Base-by-base conservation (phyloP, 768 basidiomycete species). In the Fibroporia radiculosa region DNA sequence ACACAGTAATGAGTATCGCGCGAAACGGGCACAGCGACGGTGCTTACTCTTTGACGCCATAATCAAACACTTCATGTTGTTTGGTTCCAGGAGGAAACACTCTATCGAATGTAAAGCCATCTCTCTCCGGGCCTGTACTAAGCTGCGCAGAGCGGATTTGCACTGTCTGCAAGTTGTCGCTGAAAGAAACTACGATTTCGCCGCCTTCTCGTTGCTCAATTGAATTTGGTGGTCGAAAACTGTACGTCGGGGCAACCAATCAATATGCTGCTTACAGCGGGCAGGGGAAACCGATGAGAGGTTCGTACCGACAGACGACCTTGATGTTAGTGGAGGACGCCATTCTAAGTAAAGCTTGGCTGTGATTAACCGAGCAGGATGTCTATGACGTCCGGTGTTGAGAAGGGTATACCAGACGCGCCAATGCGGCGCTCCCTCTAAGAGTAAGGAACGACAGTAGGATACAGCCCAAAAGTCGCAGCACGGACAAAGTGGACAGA, bases 91-190 rank as follows among this genome's bases (percentile, higher is more conserved):
- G 91, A 45, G 91, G 84, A 63, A 99, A 99, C 18, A 95, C 92
- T 51, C 93, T 77, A 65, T 99, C 96, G 58, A 97, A 95, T 27
- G 92, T 93, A 69, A 99, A 99, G 22, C 95, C 95, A 72, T 93
- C 88, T 70, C 82, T 95, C 71, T 96, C 93, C 36, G 93, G 86
- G 2, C 92, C 93, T 36, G 83, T 75, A 47, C 77, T 73, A 19
- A 77, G 58, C 52, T 78, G 73, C 28, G 80, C 71, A 31, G 78
- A 82, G 65, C 80, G 84, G 67, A 98, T 71, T 53, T 82, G 73
- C 42, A 88, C 89, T 2, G 88, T 87, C 56, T 85, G 84, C 24
- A 89, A 69, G 69, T 86, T 84, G 49, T 91, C 89, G 62, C 82
- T 82, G 65, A 95, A 93, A 52, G 81, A 71, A 34, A 93, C 91